A percentile compares a stretch with the other conserved stretches of the same genome.
Evolutionary conservation across 805 yeast genomes (phyloP).

Genomic region (Schizosaccharomyces octosporus): DNA sequence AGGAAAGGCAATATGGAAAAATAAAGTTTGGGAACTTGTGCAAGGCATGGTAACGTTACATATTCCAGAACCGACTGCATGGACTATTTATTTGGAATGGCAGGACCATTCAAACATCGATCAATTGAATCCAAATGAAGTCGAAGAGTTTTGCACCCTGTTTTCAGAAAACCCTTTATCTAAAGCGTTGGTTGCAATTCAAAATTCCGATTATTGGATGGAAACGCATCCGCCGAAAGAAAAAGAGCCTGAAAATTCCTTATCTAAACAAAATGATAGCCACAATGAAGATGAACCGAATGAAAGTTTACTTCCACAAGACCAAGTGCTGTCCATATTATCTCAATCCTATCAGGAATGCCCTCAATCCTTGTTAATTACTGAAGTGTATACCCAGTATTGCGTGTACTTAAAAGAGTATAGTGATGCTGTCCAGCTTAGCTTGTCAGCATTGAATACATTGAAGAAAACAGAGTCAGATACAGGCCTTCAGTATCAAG

Average conservation of each 20-base stretch:
- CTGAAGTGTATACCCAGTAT: neutral
- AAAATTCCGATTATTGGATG: neutral
- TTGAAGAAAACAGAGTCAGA: constrained; percentile 17
- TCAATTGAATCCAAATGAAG: constrained; percentile 22
- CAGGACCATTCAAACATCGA: constrained; percentile 28
- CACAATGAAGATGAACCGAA: neutral
- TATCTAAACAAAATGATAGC: neutral
- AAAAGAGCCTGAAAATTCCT: constrained; percentile 3
- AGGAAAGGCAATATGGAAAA: constrained; percentile 17
- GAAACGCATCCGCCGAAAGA: constrained; percentile 6
- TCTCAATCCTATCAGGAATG: constrained; percentile 3
- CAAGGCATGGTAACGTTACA: constrained; percentile 48
- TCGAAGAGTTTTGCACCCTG: constrained; percentile 27
- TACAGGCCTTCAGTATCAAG: constrained; percentile 23
- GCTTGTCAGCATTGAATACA: constrained; percentile 13
- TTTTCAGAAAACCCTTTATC: constrained; percentile 43
- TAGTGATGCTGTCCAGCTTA: neutral
- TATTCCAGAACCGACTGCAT: constrained; percentile 35
- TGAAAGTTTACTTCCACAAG: neutral
- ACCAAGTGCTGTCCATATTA: neutral
- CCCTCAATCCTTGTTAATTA: neutral
- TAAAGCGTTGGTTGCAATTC: constrained; percentile 30
- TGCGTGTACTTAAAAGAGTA: neutral
- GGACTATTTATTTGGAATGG: constrained; percentile 59
- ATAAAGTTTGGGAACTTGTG: constrained; percentile 28